A percentile compares a stretch with the other conserved stretches of the same genome.
Evolutionary conservation across 129 eudicot species (phyloP).

Genomic region (Tanacetum coccineum): DNA sequence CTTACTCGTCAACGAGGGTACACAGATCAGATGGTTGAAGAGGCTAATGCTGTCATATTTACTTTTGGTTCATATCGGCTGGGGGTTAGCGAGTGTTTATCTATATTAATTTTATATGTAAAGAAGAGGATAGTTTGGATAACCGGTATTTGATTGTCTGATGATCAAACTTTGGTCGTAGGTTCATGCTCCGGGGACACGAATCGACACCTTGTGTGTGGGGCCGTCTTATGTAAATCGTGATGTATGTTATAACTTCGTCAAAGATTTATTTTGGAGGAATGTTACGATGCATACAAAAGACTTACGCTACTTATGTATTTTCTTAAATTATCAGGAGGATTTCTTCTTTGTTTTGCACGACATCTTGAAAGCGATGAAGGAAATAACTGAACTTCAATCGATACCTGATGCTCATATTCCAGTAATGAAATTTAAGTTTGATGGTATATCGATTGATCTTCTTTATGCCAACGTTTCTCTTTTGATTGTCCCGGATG

Average conservation of each 20-base stretch:
- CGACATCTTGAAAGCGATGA: conserved; percentile 52
- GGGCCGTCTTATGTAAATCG: conserved; percentile 94
- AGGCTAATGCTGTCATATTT: conserved; percentile 69
- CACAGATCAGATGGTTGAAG: conserved; percentile 77
- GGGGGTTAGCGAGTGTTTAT: conserved; percentile 45
- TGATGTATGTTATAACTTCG: conserved; percentile 42
- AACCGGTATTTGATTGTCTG: too few species aligned
- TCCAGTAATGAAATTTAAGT: conserved; percentile 86
- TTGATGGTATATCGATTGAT: conserved; percentile 75
- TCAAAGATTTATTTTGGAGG: neutral
- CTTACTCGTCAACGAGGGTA: conserved; percentile 71
- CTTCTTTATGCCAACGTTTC: conserved; percentile 82
- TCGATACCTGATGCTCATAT: conserved; percentile 93
- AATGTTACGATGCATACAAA: neutral
- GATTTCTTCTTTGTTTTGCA: conserved; percentile 74
- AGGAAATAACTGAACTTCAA: conserved; percentile 78
- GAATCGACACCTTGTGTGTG: conserved; percentile 79
- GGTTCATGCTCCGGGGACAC: conserved; percentile 98
- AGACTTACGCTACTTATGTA: neutral
- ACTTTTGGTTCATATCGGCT: conserved; percentile 82
- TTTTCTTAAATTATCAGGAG: conserved; percentile 34
- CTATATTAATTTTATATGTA: neutral
- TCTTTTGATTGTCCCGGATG: conserved; percentile 76
- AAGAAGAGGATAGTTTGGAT: neutral
- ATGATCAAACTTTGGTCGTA: conserved; percentile 25